These are phyloP conservation scores for Clonostachys sp. DNA, from an alignment of 2,329 filamentous ascomycete genomes.

Conservation along the genomic window DNA sequence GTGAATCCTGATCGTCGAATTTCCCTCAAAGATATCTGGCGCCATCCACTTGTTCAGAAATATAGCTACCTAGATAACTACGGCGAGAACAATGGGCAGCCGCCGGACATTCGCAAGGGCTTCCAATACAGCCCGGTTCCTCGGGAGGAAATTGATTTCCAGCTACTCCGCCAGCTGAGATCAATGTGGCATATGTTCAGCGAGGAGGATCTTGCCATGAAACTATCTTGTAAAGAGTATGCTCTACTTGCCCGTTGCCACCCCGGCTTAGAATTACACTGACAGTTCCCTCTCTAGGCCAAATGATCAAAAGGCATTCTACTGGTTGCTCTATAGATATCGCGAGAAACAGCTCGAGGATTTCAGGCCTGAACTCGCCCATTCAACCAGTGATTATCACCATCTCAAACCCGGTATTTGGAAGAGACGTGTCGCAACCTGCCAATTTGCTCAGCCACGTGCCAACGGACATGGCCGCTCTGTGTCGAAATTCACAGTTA, in stretches of 20 bases:
- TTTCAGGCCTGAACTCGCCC: slow-evolving; percentile 74
- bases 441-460: slow-evolving; percentile 47
- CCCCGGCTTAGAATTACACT: neutral
- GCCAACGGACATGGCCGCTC: slow-evolving; percentile 44
- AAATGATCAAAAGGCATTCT: slow-evolving; percentile 93
- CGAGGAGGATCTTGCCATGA: slow-evolving; percentile 65
- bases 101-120: slow-evolving; percentile 55
- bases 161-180: slow-evolving; percentile 79
- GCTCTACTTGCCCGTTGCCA: slow-evolving; percentile 18
- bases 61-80: slow-evolving; percentile 73
- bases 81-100: slow-evolving; percentile 48
- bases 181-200: slow-evolving; percentile 87
- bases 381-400: slow-evolving; percentile 89
- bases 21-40: slow-evolving; percentile 75
- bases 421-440: slow-evolving; percentile 57
- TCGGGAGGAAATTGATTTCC: slow-evolving; percentile 68
- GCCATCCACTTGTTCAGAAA: slow-evolving; percentile 79
- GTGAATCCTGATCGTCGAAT: slow-evolving; percentile 77
- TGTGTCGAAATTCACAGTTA: slow-evolving; percentile 60
- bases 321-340: slow-evolving; percentile 78
- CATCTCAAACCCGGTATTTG: slow-evolving; percentile 60
- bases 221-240: slow-evolving; percentile 62
- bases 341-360: slow-evolving; percentile 82
- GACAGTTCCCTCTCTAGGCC: slow-evolving; percentile 38
- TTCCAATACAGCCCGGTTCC: slow-evolving; percentile 53